Evolutionary conservation across 2,329 filamentous ascomycete species (phyloP).

Genomic region (Aspergillus hortae): DNA sequence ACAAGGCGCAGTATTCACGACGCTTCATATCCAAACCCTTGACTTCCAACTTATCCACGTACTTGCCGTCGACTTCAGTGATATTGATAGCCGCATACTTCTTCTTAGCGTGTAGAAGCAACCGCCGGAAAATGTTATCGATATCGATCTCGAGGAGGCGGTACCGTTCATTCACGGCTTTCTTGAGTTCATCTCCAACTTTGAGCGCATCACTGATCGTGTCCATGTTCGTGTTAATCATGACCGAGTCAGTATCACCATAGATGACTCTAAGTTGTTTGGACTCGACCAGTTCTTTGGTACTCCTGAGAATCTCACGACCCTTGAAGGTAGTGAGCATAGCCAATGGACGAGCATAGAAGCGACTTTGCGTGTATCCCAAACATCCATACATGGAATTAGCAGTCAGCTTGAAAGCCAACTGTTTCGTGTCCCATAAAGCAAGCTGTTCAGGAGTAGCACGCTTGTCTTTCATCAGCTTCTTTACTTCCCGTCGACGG

Average conservation of each 20-base stretch:
- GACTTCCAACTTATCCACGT: conserved; percentile 90
- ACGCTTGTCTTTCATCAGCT: conserved; percentile 89
- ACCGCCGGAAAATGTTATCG: conserved; percentile 91
- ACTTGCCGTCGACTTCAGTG: conserved; percentile 83
- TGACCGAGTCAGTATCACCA: conserved; percentile 97
- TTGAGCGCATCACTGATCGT: conserved; percentile 86
- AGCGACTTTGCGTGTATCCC: conserved; percentile 93
- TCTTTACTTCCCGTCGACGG: conserved; percentile 87
- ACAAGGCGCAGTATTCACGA: conserved; percentile 92
- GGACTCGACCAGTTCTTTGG: conserved; percentile 90
- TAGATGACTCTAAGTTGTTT: conserved; percentile 94
- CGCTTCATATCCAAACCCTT: conserved; percentile 98
- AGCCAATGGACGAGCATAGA: conserved; percentile 91
- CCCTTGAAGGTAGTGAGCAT: conserved; percentile 97
- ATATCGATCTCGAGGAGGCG: conserved; percentile 94
- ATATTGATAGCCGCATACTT: conserved; percentile 98
- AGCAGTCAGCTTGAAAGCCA: conserved; percentile 93
- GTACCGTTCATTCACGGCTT: conserved; percentile 89
- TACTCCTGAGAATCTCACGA: conserved; percentile 92
- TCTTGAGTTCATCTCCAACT: conserved; percentile 93
- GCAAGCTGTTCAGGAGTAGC: conserved; percentile 83
- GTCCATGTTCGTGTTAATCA: conserved; percentile 99
- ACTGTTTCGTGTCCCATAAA: conserved; percentile 97
- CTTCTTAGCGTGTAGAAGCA: conserved; percentile 95
- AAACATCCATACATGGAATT: conserved; percentile 99